Conservation (phyloP, 805 yeast species). For the Yamadazyma akitaensis region DNA sequence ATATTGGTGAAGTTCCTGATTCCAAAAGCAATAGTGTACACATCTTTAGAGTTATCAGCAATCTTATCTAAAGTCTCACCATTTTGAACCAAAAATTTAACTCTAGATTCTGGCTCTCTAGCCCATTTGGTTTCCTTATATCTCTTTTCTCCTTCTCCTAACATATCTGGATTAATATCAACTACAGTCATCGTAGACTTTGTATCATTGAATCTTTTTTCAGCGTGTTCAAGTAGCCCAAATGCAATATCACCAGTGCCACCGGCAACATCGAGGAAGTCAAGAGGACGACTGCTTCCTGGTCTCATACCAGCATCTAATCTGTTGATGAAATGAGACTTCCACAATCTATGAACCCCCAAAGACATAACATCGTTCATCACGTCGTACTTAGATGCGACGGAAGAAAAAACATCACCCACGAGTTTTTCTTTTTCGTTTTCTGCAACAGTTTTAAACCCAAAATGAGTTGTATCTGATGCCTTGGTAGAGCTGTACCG, state of each 20-base stretch:
- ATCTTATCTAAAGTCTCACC: constrained; percentile 87
- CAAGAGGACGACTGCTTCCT: constrained; percentile 70
- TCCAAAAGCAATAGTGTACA: constrained; percentile 96
- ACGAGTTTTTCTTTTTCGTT: constrained; percentile 78
- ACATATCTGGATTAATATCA: constrained; percentile 95
- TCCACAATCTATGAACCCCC: constrained; percentile 95
- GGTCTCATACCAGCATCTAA: constrained; percentile 94
- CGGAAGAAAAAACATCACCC: constrained; percentile 89
- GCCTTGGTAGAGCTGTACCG: constrained; percentile 4
- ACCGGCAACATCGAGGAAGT: constrained; percentile 95
- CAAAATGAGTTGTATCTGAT: constrained; percentile 79
- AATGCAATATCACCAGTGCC: constrained; percentile 99
- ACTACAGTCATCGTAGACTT: constrained; percentile 82
- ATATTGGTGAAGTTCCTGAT: constrained; percentile 94
- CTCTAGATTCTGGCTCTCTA: constrained; percentile 58
- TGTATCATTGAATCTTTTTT: constrained; percentile 67
- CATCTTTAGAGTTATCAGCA: constrained; percentile 84
- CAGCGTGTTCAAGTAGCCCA: constrained; percentile 90
- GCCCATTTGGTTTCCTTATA: constrained; percentile 53
- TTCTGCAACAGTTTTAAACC: constrained; percentile 76
- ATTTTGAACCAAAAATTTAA: constrained; percentile 82
- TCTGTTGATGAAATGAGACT: constrained; percentile 79
- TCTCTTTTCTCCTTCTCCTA: constrained; percentile 85
- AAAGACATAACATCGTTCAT: constrained; percentile 98
- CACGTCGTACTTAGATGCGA: constrained; percentile 88